Base-by-base conservation (phyloP, 2,329 filamentous ascomycete species). In the Thelonectria olida region DNA sequence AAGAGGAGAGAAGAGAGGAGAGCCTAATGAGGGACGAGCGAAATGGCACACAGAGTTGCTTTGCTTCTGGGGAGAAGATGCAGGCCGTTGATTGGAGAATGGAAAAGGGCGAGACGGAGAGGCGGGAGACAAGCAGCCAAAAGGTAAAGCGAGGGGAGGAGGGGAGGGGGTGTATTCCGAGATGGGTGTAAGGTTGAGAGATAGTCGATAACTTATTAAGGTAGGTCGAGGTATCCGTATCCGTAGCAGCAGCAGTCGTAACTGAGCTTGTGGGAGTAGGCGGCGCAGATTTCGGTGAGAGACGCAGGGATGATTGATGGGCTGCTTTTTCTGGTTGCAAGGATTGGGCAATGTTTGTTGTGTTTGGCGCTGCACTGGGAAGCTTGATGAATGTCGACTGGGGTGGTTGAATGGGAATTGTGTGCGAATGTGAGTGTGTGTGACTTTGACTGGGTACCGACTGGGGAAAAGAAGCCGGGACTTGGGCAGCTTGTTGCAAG, bases 81-180 rank as follows among this genome's bases (percentile, higher is more conserved):
- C 62, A 50, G 53, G 65, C 38, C 39, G 50, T 55, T 71, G 69
- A 71, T 71, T 71, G 69, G 69, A 68, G 69, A 71, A 71, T 71
- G 67, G 68, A 53, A 47, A 51, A 20, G 22, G 64, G 63, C 66
- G 60, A 56, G 60, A 49, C 53, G 53, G 42, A 54, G 57, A 31
- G 48, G 48, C 57, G 55, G 60, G 62, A 57, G 58, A 62, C 25
- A 27, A 27, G 20, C 17, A 44, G 20, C 20, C 22, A 23, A 19
- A 41, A 25, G 41, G 17, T 19, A 13, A 25, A 44, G 19, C 41
- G 19, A 17, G 23, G 23, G 13, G 20, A 23, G 41, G 22, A 28
- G 10, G n/a, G n/a, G 58, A 58, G 63, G 58, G 62, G 64, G 64
- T 50, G 57, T 44, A 28, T 22, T n/a, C n/a, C n/a, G n/a, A n/a